Evolutionary conservation across 768 basidiomycete species (phyloP), one percentile per base, ranked within the genome.

Genomic region (Pisolithus orientalis): DNA sequence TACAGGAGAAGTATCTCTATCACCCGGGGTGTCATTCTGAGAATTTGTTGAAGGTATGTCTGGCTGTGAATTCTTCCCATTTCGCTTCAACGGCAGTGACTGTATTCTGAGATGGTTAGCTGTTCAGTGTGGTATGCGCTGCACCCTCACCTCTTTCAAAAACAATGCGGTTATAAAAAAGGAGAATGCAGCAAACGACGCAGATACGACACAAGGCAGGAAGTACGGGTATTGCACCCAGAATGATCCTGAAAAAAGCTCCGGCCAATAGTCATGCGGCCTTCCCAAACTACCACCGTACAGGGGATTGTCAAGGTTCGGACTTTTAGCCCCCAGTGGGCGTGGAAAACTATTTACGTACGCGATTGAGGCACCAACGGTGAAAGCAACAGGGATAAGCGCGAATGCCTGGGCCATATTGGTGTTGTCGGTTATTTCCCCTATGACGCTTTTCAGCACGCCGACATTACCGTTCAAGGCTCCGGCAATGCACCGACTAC

Each of bases 151-250:
- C 72, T 88, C 87, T 56, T 77, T 76, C 42, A 88, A 65, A 61
- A 74, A 82, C 6, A 80, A 37, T 39, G 74, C 64, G 0, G 77
- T 72, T 9, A 83, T 63, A 13, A 80, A 37, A 74, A 76, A 80
- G 8, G 76, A 77, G 11, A 82, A 7, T 7, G 68, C 64, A 1
- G 82, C 72, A 57, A 83, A 75, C 1, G 75, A 77, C 1, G 82
- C 84, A 4, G 83, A 72, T 14, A 85, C 76, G 11, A 82, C 75
- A 57, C 86, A 87, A 0, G 87, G 80, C 14, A 88, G 72, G 63
- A 87, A 85, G 66, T 90, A 90, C 0, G 88, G 87, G 64, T 84
- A 84, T 47, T 75, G 62, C 56, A 72, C 75, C 75, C 83, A 77
- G 58, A 90, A 87, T 5, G 71, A 73, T 37, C 69, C 53, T 44